Evolutionary conservation across 352 stramenopile species (phyloP), one percentile per base, ranked within the genome.

Genomic region (Pythium dissimile): DNA sequence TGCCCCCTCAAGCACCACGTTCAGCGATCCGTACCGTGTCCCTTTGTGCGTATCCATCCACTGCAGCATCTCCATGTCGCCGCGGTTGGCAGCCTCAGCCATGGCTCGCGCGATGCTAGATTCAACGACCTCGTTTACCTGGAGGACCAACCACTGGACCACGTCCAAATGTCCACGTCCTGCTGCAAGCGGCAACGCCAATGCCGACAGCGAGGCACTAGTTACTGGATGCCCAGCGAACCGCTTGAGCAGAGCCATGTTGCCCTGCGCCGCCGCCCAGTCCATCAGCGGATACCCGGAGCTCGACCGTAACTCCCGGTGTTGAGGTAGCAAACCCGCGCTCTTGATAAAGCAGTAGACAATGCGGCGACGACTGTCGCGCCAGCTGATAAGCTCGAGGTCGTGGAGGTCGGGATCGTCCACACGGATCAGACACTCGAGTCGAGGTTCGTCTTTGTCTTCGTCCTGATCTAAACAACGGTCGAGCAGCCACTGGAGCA

Each of bases 401-500:
- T 42, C 30, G 18, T 11, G 6, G 7, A 44, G 31, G 6, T 23
- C 15, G 4, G n/a, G 12, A n/a, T 54, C 30, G 8, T 54, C 30
- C 5, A 42, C 23, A 6, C 32, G 20, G 15, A 44, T 44, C 20
- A 18, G 11, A 21, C 30, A 54, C 2, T 42, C 4, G 6, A 31
- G 28, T 20, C 2, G 9, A 18, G 11, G 3, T 24, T 30, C 18
- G 46, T 26, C 20, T 30, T 16, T 28, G n/a, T 21, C 10, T 26
- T 24, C 30, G 20, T 54, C 24, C 16, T 24, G 11, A 1, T 54
- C 47, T 16, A 32, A 12, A 2, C 2, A 5, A 1, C 13, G 16
- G 23, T 54, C 47, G 30, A 54, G 31, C 3, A 54, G n/a, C 30
- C 30, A 54, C 47, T 54, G 47, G 18, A 54, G 15, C 11, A 37